Conservation (phyloP, 1,284 basidiomycete genomes). For the Sphagnurus paluster region DNA sequence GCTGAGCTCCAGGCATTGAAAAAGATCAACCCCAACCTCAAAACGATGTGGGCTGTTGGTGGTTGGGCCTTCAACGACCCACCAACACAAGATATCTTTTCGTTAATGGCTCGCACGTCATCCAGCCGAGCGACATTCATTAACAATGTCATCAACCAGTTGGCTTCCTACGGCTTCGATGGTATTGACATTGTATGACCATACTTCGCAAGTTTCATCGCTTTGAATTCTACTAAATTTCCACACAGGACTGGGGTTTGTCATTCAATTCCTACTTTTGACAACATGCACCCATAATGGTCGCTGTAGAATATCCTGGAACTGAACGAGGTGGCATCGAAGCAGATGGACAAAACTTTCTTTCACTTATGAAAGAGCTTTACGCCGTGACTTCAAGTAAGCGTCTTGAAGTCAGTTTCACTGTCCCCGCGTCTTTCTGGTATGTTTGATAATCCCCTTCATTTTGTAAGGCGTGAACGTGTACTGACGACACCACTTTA, state of each 20-base stretch:
- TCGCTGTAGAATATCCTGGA: not conserved
- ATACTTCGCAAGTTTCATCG: not conserved
- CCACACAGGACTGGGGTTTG: not conserved
- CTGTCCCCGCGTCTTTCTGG: slow-evolving; percentile 11
- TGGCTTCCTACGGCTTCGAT: slow-evolving; percentile 23
- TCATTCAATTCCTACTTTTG: not conserved
- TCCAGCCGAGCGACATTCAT: slow-evolving; percentile 13
- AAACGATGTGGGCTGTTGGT: slow-evolving; percentile 20
- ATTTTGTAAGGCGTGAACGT: not conserved
- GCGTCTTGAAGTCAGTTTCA: slow-evolving; percentile 11
- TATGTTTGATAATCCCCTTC: not conserved
- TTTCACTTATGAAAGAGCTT: slow-evolving; percentile 4
- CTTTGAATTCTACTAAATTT: not conserved
- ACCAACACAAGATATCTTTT: slow-evolving; percentile 11
- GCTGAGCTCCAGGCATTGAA: slow-evolving; percentile 11
- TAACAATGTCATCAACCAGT: slow-evolving; percentile 8
- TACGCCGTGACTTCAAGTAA: slow-evolving; percentile 15
- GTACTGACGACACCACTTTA: slow-evolving; percentile 16
- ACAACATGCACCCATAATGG: not conserved
- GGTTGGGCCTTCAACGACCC: slow-evolving; percentile 23
- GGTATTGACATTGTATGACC: slow-evolving; percentile 22
- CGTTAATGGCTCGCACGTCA: slow-evolving; percentile 5
- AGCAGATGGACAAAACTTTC: slow-evolving; percentile 2
- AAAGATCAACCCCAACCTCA: slow-evolving; percentile 15
- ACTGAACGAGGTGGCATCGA: not conserved